Conservation (phyloP, 495 filamentous ascomycete genomes). For the Talaromyces proteolyticus region DNA sequence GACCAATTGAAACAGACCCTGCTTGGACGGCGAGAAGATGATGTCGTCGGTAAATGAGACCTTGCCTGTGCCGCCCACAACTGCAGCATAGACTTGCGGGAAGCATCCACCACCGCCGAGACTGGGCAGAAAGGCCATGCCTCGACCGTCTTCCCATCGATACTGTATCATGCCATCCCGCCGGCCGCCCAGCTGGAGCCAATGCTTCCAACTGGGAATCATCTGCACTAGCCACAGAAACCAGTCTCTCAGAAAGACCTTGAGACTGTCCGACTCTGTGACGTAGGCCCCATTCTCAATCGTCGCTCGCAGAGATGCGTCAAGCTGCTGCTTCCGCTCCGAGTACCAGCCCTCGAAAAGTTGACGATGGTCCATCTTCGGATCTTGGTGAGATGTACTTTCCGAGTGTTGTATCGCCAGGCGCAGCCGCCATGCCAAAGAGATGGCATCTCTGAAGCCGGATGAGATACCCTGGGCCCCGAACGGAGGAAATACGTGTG, state of each 20-base stretch:
- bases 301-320: background rate
- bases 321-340: background rate
- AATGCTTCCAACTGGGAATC: background rate
- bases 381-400: too few relatives aligned
- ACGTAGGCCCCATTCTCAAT: background rate
- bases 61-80: background rate
- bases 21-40: background rate
- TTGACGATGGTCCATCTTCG: background rate
- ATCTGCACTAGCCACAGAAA: background rate
- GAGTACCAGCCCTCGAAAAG: background rate
- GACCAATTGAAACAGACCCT: background rate
- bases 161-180: background rate
- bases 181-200: background rate
- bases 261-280: background rate
- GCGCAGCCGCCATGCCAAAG: conserved; percentile 33
- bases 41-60: background rate
- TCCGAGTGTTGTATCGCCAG: too few relatives aligned
- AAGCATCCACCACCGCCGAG: background rate
- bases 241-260: background rate
- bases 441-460: conserved; percentile 20
- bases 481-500: conserved; percentile 45
- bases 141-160: background rate
- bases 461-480: conserved; percentile 40
- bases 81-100: background rate
- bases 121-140: background rate